Conservation (phyloP, 495 filamentous ascomycete species). For the Lasiosphaeris hirsuta region DNA sequence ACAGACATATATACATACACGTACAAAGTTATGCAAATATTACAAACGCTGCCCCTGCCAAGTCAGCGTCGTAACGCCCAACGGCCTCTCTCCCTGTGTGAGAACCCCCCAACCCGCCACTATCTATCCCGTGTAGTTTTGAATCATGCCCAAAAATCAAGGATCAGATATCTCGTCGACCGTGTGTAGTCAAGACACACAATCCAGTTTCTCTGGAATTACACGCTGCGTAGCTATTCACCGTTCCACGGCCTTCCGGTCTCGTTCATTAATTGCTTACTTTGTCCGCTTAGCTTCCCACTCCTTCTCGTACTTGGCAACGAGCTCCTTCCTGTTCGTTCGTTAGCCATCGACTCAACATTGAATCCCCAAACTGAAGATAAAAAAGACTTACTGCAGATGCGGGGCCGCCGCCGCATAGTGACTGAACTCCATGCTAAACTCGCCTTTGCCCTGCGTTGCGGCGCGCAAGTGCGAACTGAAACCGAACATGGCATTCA, state of each 20-base stretch:
- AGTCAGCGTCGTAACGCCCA: background rate
- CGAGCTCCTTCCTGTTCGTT: slow-evolving; percentile 70
- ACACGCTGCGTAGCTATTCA: background rate
- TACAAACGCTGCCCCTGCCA: background rate
- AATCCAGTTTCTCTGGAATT: background rate
- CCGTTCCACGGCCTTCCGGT: background rate
- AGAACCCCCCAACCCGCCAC: background rate
- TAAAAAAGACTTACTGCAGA: slow-evolving; percentile 67
- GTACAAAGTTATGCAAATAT: background rate
- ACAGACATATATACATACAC: slow-evolving; percentile 9
- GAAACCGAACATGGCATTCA: slow-evolving; percentile 98
- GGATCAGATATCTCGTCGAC: background rate
- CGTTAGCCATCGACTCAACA: background rate
- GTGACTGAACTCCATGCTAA: slow-evolving; percentile 97
- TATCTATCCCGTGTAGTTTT: background rate
- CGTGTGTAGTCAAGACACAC: background rate
- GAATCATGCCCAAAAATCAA: background rate
- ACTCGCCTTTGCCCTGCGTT: slow-evolving; percentile 98
- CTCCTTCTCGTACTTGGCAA: slow-evolving; percentile 84
- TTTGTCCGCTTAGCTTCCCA: slow-evolving; percentile 63
- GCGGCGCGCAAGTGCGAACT: slow-evolving; percentile 82
- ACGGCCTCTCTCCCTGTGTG: background rate
- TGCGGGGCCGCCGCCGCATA: slow-evolving; percentile 85
- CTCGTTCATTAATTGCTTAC: slow-evolving; percentile 19
- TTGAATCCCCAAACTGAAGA: background rate